Evolutionary conservation across 257 asterid genomes (phyloP).

Genomic region (Solanum habrochaites): DNA sequence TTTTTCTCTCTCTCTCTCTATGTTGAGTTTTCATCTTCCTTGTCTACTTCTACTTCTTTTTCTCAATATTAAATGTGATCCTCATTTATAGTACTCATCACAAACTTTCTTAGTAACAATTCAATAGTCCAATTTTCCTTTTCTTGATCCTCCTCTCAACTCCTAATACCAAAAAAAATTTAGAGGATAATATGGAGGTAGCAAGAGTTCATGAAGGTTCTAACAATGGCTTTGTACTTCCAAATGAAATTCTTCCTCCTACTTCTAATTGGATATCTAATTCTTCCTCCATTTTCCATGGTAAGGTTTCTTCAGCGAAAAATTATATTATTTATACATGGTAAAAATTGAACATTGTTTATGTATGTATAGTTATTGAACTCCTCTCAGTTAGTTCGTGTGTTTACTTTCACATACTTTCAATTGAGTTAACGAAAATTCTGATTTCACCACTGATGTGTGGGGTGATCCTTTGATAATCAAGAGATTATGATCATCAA

Average conservation of each 20-base stretch:
- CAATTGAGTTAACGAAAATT: too few species aligned
- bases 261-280: constrained; percentile 45
- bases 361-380: too few species aligned
- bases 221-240: constrained; percentile 14
- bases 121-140: background rate
- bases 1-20: background rate
- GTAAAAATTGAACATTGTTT: too few species aligned
- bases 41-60: background rate
- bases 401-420: background rate
- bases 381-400: too few species aligned
- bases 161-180: background rate
- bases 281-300: constrained; percentile 52
- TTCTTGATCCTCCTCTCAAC: background rate
- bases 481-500: background rate
- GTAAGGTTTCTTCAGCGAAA: background rate
- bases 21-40: background rate
- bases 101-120: constrained; percentile 48
- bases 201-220: constrained; percentile 34
- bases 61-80: constrained; percentile 20
- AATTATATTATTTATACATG: background rate
- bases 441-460: background rate
- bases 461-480: background rate
- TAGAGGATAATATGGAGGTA: background rate
- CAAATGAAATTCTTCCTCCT: constrained; percentile 29
- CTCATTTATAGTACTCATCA: constrained; percentile 25